These are phyloP conservation scores for Globisporangium emineosum DNA, from an alignment of 352 stramenopile species.

Conservation along the genomic window DNA sequence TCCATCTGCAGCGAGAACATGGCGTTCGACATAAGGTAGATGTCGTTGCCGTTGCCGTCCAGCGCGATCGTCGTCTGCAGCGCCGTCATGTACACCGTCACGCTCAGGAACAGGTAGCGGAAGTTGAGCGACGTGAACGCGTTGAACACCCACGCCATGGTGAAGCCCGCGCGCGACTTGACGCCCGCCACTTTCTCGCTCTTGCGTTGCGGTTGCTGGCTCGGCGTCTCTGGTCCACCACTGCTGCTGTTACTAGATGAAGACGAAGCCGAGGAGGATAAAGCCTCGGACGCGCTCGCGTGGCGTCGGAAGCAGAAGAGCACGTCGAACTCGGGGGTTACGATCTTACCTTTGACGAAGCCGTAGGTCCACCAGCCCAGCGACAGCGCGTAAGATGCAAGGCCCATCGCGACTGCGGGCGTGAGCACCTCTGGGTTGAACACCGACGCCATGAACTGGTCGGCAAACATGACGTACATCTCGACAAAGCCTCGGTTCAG, in stretches of 20 bases:
- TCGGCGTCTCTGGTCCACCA: not conserved
- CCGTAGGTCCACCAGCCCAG: slow-evolving; percentile 42
- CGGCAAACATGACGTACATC: slow-evolving; percentile 61
- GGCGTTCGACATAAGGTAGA: slow-evolving; percentile 68
- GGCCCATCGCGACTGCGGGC: slow-evolving; percentile 38
- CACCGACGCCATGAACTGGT: slow-evolving; percentile 53
- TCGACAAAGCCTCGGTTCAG: slow-evolving; percentile 62
- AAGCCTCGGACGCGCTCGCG: slow-evolving; percentile 11
- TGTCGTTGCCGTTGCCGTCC: slow-evolving; percentile 45
- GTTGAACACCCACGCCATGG: slow-evolving; percentile 38
- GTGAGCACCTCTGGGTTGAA: slow-evolving; percentile 58
- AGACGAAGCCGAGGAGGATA: too few species aligned
- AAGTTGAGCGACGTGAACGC: slow-evolving; percentile 32
- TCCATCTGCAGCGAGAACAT: slow-evolving; percentile 63
- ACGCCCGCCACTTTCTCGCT: not conserved
- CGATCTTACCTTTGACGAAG: slow-evolving; percentile 42
- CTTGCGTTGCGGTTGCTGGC: slow-evolving; percentile 3
- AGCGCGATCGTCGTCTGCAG: slow-evolving; percentile 42
- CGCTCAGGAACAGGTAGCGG: slow-evolving; percentile 24
- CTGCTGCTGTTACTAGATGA: not conserved
- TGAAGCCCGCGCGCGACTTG: slow-evolving; percentile 7
- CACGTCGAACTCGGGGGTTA: slow-evolving; percentile 45
- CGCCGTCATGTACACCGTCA: slow-evolving; percentile 26
- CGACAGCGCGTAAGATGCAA: slow-evolving; percentile 39
- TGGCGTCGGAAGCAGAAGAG: slow-evolving; percentile 36